Percentiles rank a stretch among this genome's conserved stretches.
Evolutionary conservation across 2,329 filamentous ascomycete species (phyloP).

Genomic region (Dothideomycetes sp.): DNA sequence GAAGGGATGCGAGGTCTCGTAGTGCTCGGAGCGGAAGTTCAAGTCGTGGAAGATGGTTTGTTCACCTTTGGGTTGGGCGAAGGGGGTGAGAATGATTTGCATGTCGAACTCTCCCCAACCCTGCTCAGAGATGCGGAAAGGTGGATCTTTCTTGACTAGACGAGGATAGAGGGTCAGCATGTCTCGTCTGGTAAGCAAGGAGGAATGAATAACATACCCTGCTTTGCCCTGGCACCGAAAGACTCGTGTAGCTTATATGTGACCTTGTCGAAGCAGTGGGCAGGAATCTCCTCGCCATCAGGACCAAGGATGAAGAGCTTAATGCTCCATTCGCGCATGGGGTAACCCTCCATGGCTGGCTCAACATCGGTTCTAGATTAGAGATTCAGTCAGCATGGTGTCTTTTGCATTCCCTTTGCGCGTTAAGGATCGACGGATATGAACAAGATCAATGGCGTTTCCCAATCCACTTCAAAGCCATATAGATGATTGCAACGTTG

Average conservation of each 20-base stretch:
- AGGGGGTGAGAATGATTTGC: slow-evolving; percentile 68
- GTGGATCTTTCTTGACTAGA: slow-evolving; percentile 67
- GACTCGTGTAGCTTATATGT: slow-evolving; percentile 90
- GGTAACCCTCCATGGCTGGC: slow-evolving; percentile 74
- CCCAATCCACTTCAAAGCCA: no score
- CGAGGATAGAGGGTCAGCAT: not conserved
- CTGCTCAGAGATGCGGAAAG: slow-evolving; percentile 84
- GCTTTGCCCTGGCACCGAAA: slow-evolving; percentile 68
- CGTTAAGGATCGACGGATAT: no score
- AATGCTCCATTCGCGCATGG: slow-evolving; percentile 87
- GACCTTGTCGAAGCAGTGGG: slow-evolving; percentile 82
- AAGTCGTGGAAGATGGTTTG: slow-evolving; percentile 75
- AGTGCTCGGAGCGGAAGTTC: slow-evolving; percentile 73
- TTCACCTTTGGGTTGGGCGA: slow-evolving; percentile 65
- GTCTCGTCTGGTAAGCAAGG: not conserved
- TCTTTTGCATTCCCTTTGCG: no score
- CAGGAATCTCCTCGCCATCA: slow-evolving; percentile 70
- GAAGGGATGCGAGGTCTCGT: slow-evolving; percentile 72
- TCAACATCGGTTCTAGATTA: slow-evolving; percentile 47
- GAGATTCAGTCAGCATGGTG: no score
- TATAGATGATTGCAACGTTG: no score
- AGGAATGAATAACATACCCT: slow-evolving; percentile 50
- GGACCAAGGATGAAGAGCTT: slow-evolving; percentile 77
- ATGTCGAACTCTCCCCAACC: slow-evolving; percentile 99
- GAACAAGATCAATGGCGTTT: no score